Evolutionary conservation across 2,329 filamentous ascomycete species (phyloP).

Genomic region (Trichoderma atrobrunneum): DNA sequence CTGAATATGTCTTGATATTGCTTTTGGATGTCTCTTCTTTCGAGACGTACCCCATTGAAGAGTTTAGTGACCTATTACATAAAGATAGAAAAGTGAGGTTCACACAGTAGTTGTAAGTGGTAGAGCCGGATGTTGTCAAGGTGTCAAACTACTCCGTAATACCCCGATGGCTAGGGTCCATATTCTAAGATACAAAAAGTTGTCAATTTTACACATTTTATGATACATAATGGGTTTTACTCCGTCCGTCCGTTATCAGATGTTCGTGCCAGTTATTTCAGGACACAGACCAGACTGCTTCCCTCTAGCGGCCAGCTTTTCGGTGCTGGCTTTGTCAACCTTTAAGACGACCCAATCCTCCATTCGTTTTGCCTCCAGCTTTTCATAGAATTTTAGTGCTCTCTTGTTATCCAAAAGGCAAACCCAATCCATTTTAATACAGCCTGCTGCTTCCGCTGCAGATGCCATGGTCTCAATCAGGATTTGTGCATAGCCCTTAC

Average conservation of each 20-base stretch:
- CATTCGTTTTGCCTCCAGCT: background rate
- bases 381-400: background rate
- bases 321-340: background rate
- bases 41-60: accelerated
- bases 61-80: background rate
- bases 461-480: background rate
- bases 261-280: background rate
- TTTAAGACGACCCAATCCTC: background rate
- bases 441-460: background rate
- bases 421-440: background rate
- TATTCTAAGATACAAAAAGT: background rate
- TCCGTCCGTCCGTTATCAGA: background rate
- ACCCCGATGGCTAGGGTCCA: background rate
- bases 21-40: background rate
- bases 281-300: background rate
- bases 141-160: background rate
- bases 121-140: background rate
- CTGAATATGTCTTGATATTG: background rate
- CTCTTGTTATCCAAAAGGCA: background rate
- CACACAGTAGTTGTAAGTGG: too few species aligned
- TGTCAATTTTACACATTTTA: background rate
- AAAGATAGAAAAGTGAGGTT: too few species aligned
- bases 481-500: background rate
- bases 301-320: background rate
- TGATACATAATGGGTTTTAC: background rate